Conservation (phyloP, 1,284 basidiomycete species). For the Mycosarcoma maydis region DNA sequence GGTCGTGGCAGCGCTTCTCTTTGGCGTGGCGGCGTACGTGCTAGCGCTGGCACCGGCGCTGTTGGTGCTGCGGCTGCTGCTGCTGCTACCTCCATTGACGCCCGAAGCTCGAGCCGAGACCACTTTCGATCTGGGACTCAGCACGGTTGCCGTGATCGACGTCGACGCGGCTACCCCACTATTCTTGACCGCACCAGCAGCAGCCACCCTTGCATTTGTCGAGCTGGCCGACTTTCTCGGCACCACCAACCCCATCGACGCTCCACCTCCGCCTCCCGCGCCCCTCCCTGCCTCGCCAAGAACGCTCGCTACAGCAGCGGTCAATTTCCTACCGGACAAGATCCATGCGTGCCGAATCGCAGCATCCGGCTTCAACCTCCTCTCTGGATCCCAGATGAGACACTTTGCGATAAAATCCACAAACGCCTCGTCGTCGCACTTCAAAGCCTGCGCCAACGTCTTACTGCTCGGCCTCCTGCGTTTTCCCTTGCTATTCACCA, state of each 20-base stretch:
- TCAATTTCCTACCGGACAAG: conserved; percentile 23
- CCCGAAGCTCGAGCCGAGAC: conserved; percentile 4
- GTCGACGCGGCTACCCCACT: background rate
- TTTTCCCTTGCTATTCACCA: conserved; percentile 95
- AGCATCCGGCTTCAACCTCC: conserved; percentile 90
- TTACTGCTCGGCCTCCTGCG: conserved; percentile 89
- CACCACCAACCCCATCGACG: background rate
- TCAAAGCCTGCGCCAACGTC: conserved; percentile 85
- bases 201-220: background rate
- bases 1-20: conserved; percentile 16
- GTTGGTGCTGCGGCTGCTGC: background rate
- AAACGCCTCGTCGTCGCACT: conserved; percentile 81
- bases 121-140: conserved; percentile 14
- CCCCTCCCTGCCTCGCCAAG: background rate
- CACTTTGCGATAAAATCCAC: conserved; percentile 87
- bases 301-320: conserved; percentile 5
- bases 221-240: conserved; percentile 7
- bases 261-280: background rate
- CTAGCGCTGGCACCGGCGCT: background rate
- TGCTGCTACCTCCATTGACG: background rate
- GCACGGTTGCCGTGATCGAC: background rate
- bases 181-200: background rate
- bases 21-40: conserved; percentile 19
- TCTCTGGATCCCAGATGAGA: conserved; percentile 96
- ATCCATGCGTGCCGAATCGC: conserved; percentile 71